Evolutionary conservation across 805 yeast genomes (phyloP).

Genomic region (Pichia cephalocereana): DNA sequence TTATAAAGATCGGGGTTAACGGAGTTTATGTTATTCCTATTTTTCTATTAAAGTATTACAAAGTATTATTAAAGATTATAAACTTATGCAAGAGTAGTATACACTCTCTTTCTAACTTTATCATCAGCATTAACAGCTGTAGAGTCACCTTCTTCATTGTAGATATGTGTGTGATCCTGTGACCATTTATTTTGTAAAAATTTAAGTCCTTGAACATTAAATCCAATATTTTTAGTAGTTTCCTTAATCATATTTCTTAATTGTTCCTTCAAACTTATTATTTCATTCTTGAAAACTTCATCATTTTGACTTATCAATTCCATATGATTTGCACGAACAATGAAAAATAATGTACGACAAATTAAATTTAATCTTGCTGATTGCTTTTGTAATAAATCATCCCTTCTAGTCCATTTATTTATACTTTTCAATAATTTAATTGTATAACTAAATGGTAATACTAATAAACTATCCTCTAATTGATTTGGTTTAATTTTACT

Average conservation of each 20-base stretch:
- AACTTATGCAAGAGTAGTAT: conserved; percentile 26
- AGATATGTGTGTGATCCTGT: conserved; percentile 62
- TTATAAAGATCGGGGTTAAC: too few species aligned
- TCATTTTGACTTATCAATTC: conserved; percentile 70
- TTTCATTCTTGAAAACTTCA: conserved; percentile 50
- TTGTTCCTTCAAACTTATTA: conserved; percentile 52
- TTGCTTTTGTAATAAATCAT: conserved; percentile 32
- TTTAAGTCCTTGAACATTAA: conserved; percentile 74
- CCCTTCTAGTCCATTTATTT: conserved; percentile 57
- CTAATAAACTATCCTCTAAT: conserved; percentile 85
- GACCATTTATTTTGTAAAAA: conserved; percentile 74
- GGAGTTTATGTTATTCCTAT: too few species aligned
- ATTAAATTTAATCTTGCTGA: conserved; percentile 48
- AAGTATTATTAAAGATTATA: not conserved
- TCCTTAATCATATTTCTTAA: conserved; percentile 47
- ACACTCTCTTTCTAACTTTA: conserved; percentile 62
- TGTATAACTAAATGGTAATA: conserved; percentile 82
- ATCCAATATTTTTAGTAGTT: conserved; percentile 59
- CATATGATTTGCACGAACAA: conserved; percentile 62
- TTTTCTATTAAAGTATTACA: not conserved
- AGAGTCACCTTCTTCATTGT: conserved; percentile 52
- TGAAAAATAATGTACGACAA: conserved; percentile 67
- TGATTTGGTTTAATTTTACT: conserved; percentile 71
- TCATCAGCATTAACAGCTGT: conserved; percentile 21
- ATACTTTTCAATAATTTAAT: conserved; percentile 62